Base-by-base conservation (phyloP, 169 alveolate species). In the Eimeria brunetti region DNA sequence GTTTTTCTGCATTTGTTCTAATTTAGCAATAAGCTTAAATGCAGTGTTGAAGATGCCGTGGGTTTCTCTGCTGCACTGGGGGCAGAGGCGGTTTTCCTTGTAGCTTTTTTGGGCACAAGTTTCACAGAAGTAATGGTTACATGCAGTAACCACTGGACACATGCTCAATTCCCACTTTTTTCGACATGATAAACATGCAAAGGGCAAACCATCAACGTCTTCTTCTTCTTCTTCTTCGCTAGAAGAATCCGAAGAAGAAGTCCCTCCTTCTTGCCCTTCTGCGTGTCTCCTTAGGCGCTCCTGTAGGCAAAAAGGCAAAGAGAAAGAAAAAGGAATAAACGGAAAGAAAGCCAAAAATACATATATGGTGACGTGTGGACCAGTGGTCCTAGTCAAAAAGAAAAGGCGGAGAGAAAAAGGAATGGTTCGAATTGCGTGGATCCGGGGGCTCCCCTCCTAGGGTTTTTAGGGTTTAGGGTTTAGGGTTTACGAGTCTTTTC, bases 71-170 rank as follows among this genome's bases (percentile, higher is more conserved):
- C 96, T 94, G 46, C 96, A 94, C 69, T 51, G 83, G 7, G 22
- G 20, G 53, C 96, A 94, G 36, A 30, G 44, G 36, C 58, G 75
- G 91, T 58, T 95, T 64, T 96, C 98, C 53, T 96, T 93, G 97
- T 97, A 99, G 71, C 98, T 96, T 33, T 97, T 96, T 46, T 98
- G 92, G 38, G 99, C 98, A 95, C 99, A 99, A 67, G 94, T 95
- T 94, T 98, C 99, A 94, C 99, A 99, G 96, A 98, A 99, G 96
- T 97, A 98, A 96, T 99, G 99, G 30, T 95, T 94, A 83, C 99
- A 99, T 76, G 96, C 94, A 11, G 99, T 98, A 53, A 97, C 97
- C 27, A 99, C 97, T 36, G 99, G 99, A 36, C 97, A 95, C 98
- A 97, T 97, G 41, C 94, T 97, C 9, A 93, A 53, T 41, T 67